Base-by-base conservation (phyloP, 176 grass and related monocot species). In the Lolium multiflorum region DNA sequence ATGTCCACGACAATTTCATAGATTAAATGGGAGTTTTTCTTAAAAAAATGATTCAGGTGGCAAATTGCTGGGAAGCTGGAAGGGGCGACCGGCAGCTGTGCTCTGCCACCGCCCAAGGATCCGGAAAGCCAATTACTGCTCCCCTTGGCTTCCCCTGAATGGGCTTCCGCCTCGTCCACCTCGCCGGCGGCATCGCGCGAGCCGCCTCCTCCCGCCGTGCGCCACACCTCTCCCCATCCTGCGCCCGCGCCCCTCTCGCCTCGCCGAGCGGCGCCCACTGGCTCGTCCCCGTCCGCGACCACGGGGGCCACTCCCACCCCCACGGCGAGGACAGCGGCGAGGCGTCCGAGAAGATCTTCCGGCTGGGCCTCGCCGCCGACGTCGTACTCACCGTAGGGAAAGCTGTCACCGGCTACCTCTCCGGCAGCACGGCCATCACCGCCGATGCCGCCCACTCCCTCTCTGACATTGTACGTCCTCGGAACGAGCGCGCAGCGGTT, bases 371-470 rank as follows among this genome's bases (percentile, higher is more conserved):
- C 46, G 92, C 79, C 17, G 82, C 88, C 20, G 93, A 98, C 51
- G 76, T 94, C 58, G 65, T 81, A 31, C 90, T 96, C 60, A 84
- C 96, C 46, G 82, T 21, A 14, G 96, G 90, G 71, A 98, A 98
- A 66, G 79, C 76, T 38, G 4, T 94, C 57, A 92, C 88, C 7
- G 93, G 96, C 25, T 98, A 96, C 86, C 49, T 98, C 78, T 92
- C 96, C 16, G 93, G 93, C 59, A 98, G 93, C 88, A 98, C 96
- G 43, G 94, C 93, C 64, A 94, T 98, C 74, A 77, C 87, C 57
- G 96, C 93, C 28, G 96, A 98, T 38, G 96, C 96, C 2, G 96
- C 92, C 16, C 96, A 98, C 84, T 98, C 96, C 71, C 86, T 98
- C 78, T 98, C 96, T 21, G 96, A 98, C 74, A 89, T 96, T 18